Evolutionary conservation across 1,139 yeast genomes (phyloP).

Genomic region (Taphrina confusa): DNA sequence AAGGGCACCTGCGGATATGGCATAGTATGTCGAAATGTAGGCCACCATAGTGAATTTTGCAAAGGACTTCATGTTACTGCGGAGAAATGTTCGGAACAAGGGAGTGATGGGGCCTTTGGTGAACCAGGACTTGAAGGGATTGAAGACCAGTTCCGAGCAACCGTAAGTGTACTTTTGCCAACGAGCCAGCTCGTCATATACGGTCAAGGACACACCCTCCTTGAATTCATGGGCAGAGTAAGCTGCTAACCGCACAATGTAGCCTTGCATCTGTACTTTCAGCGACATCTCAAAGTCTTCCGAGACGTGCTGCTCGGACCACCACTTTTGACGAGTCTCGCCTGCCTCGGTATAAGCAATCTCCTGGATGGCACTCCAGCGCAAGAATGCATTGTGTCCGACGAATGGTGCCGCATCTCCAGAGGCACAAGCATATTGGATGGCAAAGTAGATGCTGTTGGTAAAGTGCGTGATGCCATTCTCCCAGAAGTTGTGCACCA

Average conservation of each 20-base stretch:
- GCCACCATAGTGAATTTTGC: constrained; percentile 38
- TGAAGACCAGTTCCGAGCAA: constrained; percentile 37
- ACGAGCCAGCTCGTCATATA: constrained; percentile 39
- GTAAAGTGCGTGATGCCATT: constrained; percentile 39
- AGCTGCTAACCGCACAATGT: constrained; percentile 35
- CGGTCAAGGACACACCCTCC: constrained; percentile 40
- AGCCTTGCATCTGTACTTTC: constrained; percentile 37
- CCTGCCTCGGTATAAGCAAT: constrained; percentile 31
- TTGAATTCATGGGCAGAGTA: constrained; percentile 36
- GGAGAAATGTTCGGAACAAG: constrained; percentile 35
- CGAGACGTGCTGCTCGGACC: constrained; percentile 40
- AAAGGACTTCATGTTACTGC: constrained; percentile 33
- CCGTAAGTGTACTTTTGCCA: constrained; percentile 40
- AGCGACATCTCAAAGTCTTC: constrained; percentile 40
- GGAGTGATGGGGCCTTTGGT: constrained; percentile 37
- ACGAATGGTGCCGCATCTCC: constrained; percentile 39
- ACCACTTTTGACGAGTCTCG: constrained; percentile 35
- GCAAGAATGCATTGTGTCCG: constrained; percentile 39
- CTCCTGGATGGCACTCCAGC: constrained; percentile 39
- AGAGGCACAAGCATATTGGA: constrained; percentile 37
- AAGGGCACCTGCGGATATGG: constrained; percentile 36
- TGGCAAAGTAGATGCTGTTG: constrained; percentile 37
- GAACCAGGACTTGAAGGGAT: constrained; percentile 36
- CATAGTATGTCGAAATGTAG: constrained; percentile 39
- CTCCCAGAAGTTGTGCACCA: constrained; percentile 38